Evolutionary conservation across 495 filamentous ascomycete species (phyloP).

Genomic region (Penicillium egyptiacum): DNA sequence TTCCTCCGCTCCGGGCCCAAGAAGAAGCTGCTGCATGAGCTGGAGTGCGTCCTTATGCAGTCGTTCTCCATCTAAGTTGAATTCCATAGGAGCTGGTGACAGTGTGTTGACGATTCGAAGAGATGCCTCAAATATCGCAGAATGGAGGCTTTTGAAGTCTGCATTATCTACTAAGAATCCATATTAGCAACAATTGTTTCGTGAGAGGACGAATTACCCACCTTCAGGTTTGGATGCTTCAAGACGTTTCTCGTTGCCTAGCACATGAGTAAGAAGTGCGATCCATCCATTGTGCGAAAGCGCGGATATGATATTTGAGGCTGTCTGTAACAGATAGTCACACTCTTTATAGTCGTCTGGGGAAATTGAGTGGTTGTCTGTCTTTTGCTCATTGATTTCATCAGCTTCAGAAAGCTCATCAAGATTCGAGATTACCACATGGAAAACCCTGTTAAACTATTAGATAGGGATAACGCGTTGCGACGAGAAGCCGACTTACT

Average conservation of each 20-base stretch:
- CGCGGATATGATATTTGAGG: constrained; percentile 65
- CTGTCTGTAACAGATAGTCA: constrained; percentile 72
- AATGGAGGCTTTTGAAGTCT: constrained; percentile 39
- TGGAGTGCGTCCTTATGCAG: constrained; percentile 69
- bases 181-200: constrained; percentile 3
- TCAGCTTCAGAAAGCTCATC: constrained; percentile 38
- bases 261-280: constrained; percentile 37
- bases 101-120: constrained; percentile 36
- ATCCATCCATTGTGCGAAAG: constrained; percentile 48
- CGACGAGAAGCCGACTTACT: constrained; percentile 25
- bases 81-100: constrained; percentile 9
- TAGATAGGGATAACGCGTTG: constrained; percentile 8
- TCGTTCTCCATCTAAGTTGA: constrained; percentile 34
- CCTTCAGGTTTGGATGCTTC: constrained; percentile 34
- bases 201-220: constrained; percentile 16
- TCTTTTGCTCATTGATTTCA: constrained; percentile 15
- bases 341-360: constrained; percentile 71
- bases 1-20: constrained; percentile 65
- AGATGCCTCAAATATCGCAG: constrained; percentile 38
- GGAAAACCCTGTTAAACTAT: constrained; percentile 41
- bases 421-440: constrained; percentile 41
- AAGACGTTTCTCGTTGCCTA: constrained; percentile 35
- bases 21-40: constrained; percentile 71
- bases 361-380: constrained; percentile 26
- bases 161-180: constrained; percentile 27